Conservation (phyloP, 306 rosid genomes). For the Acacia crassicarpa region DNA sequence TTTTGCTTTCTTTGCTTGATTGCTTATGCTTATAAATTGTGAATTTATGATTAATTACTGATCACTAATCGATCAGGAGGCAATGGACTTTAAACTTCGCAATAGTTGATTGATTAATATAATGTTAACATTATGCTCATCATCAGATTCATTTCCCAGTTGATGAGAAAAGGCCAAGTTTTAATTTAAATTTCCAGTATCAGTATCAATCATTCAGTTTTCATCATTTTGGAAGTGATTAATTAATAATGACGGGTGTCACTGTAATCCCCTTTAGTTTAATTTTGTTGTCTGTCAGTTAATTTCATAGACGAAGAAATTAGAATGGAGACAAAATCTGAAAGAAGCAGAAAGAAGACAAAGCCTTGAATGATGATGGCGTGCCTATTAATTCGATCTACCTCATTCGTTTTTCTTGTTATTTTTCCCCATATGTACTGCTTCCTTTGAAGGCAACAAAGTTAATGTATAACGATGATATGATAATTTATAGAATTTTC, state of each 20-base stretch:
- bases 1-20: background rate
- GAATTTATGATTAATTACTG: background rate
- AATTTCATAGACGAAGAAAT: background rate
- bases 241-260: background rate
- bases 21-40: background rate
- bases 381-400: constrained; percentile 12
- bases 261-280: background rate
- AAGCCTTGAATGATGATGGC: constrained; percentile 13
- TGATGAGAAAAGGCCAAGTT: background rate
- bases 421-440: background rate
- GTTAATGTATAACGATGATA: too few species aligned
- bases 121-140: background rate
- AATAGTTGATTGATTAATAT: background rate
- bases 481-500: too few species aligned
- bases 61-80: background rate
- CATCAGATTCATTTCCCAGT: background rate
- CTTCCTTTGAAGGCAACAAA: background rate
- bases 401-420: background rate
- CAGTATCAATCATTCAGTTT: background rate
- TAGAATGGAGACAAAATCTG: background rate
- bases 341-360: constrained; percentile 24
- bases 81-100: background rate
- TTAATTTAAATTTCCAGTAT: background rate
- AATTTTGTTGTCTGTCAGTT: background rate
- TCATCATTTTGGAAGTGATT: background rate